phyloP scores from a whole-genome alignment of 2,329 filamentous ascomycete genomes.

The Fusarium temperatum region DNA sequence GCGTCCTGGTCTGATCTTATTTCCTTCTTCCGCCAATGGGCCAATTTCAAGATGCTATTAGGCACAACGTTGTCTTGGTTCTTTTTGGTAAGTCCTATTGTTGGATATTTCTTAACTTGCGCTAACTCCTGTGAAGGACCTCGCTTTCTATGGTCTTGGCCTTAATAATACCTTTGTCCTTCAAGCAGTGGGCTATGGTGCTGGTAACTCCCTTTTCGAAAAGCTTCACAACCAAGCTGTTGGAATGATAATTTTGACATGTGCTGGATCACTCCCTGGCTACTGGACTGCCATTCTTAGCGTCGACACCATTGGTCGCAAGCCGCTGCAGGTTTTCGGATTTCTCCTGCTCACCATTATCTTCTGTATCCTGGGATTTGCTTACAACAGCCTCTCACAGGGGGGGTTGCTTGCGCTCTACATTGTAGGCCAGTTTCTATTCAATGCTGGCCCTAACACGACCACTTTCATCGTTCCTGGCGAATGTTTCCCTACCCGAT shows the following conservation, averaged over 20 bases:
- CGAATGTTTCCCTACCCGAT: conserved; percentile 72
- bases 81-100: conserved; percentile 62
- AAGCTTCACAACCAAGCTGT: conserved; percentile 77
- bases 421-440: conserved; percentile 71
- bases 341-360: conserved; percentile 69
- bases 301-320: conserved; percentile 80
- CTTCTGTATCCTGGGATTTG: conserved; percentile 71
- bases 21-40: conserved; percentile 74
- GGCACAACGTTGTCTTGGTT: conserved; percentile 86
- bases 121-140: conserved; percentile 57
- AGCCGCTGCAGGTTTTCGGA: conserved; percentile 74
- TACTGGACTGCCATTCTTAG: conserved; percentile 81
- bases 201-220: conserved; percentile 70
- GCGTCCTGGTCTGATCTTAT: conserved; percentile 76
- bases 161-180: conserved; percentile 81
- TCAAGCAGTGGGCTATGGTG: conserved; percentile 74
- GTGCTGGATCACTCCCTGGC: conserved; percentile 80
- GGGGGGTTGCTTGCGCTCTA: conserved; percentile 67
- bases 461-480: conserved; percentile 73
- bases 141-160: conserved; percentile 74
- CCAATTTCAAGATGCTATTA: conserved; percentile 74
- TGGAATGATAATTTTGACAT: conserved; percentile 80
- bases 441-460: conserved; percentile 72
- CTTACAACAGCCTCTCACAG: conserved; percentile 59
- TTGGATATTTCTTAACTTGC: too few species aligned